These are phyloP conservation scores for Cetraspora pellucida DNA, from an alignment of 192 early-diverging fungal species.

Conservation along the genomic window DNA sequence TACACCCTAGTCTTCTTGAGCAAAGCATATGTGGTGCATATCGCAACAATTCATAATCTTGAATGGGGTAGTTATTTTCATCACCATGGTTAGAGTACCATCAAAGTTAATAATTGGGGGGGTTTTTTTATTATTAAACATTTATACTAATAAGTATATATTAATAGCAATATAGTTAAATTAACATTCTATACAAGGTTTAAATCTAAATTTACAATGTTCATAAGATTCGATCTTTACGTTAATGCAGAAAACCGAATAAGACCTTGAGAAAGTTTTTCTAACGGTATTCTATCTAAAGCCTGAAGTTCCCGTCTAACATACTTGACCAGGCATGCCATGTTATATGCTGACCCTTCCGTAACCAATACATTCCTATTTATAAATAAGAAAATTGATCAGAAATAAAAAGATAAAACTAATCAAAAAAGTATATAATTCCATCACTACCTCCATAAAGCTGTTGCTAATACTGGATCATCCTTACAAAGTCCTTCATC, in stretches of 20 bases:
- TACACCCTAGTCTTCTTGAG: too few relatives aligned
- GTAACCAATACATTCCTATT: conserved; percentile 47
- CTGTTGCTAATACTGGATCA: conserved; percentile 86
- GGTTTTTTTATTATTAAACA: too few relatives aligned
- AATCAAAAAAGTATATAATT: not conserved
- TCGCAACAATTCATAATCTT: too few relatives aligned
- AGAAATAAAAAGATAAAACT: not conserved
- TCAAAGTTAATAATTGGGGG: too few relatives aligned
- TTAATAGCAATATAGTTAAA: too few relatives aligned
- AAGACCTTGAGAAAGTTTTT: conserved; percentile 41
- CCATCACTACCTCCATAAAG: conserved; percentile 72
- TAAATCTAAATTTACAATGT: too few relatives aligned
- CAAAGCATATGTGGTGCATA: too few relatives aligned
- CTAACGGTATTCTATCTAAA: conserved; percentile 41
- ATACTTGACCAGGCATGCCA: conserved; percentile 46
- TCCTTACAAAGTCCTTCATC: conserved; percentile 88
- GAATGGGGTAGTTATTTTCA: too few relatives aligned
- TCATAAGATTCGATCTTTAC: too few relatives aligned
- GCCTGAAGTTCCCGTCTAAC: conserved; percentile 43
- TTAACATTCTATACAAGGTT: not conserved
- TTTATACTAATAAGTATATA: too few relatives aligned
- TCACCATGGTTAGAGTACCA: too few relatives aligned
- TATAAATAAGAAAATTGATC: not conserved
- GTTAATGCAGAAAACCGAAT: conserved; percentile 27
- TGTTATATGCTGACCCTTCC: conserved; percentile 38